A percentile compares a stretch with the other conserved stretches of the same genome.
These are phyloP conservation scores for Geotrichum bryndzae DNA, from an alignment of 1,139 yeast genomes.

Conservation along the genomic window DNA sequence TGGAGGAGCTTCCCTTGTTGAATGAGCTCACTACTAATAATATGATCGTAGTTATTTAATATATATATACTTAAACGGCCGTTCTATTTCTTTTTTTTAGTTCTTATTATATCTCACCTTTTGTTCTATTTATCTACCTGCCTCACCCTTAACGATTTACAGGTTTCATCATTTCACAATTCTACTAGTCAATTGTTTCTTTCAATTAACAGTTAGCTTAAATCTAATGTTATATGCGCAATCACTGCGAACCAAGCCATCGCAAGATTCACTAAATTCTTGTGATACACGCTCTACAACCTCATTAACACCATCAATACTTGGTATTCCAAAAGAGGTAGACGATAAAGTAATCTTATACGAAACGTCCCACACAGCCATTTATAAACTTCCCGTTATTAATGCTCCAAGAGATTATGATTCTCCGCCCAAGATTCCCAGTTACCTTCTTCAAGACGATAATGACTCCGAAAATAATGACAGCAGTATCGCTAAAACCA, in stretches of 20 bases:
- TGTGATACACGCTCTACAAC: not conserved
- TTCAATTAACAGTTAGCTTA: not conserved
- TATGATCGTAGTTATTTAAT: not conserved
- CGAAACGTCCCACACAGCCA: conserved; percentile 3
- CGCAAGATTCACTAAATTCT: not conserved
- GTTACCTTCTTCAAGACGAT: not conserved
- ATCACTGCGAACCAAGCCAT: not conserved
- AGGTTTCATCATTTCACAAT: not conserved
- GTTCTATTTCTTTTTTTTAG: not conserved
- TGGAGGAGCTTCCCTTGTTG: not conserved
- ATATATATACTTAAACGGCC: not conserved
- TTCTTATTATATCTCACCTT: not conserved
- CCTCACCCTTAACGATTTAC: not conserved
- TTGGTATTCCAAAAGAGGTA: conserved; percentile 9
- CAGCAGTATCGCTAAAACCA: not conserved
- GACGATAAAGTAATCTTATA: conserved; percentile 25
- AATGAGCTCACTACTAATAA: not conserved
- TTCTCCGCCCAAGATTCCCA: conserved; percentile 9
- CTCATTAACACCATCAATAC: not conserved
- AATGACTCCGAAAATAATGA: not conserved
- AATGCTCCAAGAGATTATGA: conserved; percentile 9
- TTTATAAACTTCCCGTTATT: conserved; percentile 12
- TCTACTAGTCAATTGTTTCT: not conserved
- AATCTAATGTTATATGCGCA: not conserved
- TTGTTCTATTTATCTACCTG: not conserved